Conservation (phyloP, 345 rosid species). For the Lepidium africanum region DNA sequence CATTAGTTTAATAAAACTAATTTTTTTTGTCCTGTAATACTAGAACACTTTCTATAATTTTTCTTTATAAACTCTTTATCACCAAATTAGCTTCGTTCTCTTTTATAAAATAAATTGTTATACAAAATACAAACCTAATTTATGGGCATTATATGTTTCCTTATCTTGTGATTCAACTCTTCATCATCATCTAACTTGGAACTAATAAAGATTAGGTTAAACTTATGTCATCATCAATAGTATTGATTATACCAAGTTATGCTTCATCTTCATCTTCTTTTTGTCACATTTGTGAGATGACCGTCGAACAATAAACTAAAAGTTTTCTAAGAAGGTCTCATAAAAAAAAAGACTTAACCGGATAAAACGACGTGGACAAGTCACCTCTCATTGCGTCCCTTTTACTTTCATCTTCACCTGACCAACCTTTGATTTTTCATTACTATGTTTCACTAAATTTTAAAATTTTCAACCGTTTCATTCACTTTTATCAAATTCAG, state of each 20-base stretch:
- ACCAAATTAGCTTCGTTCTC: too few species aligned
- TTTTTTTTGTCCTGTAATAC: too few species aligned
- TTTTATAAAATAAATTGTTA: too few species aligned
- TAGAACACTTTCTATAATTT: too few species aligned
- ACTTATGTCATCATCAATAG: conserved; percentile 10
- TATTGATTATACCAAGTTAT: conserved; percentile 10
- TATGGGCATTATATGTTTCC: background rate
- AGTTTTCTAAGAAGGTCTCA: background rate
- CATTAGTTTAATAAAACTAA: too few species aligned
- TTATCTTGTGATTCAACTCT: background rate
- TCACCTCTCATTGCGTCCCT: conserved; percentile 28
- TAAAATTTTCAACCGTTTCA: background rate
- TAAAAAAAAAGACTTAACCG: background rate
- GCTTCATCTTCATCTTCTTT: background rate
- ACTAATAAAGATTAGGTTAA: conserved; percentile 10
- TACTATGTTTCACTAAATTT: background rate
- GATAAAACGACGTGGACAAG: conserved; percentile 25
- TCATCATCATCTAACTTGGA: background rate
- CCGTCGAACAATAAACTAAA: background rate
- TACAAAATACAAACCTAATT: background rate
- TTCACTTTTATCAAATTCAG: background rate
- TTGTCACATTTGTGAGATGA: conserved; percentile 24
- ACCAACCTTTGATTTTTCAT: conserved; percentile 19
- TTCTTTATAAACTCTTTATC: too few species aligned
- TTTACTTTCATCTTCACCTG: conserved; percentile 24